Evolutionary conservation across 768 basidiomycete species (phyloP).

Genomic region (Lentinula edodes): DNA sequence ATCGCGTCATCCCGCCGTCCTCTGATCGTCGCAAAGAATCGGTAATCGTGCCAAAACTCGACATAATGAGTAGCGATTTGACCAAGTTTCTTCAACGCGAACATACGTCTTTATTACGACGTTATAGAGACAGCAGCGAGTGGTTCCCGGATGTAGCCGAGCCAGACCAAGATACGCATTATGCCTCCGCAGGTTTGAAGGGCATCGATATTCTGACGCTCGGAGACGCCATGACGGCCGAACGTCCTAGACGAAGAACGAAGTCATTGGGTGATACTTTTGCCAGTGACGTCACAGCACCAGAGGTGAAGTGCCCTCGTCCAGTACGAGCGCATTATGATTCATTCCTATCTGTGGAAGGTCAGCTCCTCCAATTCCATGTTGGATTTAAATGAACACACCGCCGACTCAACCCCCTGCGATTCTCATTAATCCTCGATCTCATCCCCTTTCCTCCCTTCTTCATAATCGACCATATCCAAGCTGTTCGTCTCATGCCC

Average conservation of each 20-base stretch:
- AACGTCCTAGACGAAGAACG: not conserved
- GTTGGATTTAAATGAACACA: not conserved
- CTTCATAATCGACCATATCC: too few species aligned
- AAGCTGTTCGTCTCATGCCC: too few species aligned
- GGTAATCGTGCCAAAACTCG: not conserved
- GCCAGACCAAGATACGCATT: not conserved
- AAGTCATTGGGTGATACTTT: too few species aligned
- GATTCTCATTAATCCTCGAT: not conserved
- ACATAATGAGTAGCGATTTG: not conserved
- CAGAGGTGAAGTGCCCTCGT: not conserved
- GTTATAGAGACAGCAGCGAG: not conserved
- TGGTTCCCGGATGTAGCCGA: not conserved
- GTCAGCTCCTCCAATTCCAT: not conserved
- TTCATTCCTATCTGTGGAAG: not conserved
- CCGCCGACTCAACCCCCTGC: not conserved
- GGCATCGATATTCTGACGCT: not conserved
- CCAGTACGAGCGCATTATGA: not conserved
- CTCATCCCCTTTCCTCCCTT: not conserved
- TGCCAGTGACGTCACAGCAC: not conserved
- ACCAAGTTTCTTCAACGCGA: not conserved
- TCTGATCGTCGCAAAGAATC: not conserved
- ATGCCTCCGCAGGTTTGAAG: not conserved
- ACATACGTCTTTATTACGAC: not conserved
- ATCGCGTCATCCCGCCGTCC: not conserved
- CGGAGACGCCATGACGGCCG: not conserved